Conservation (phyloP, 345 rosid species). For the Microcos paniculata region DNA sequence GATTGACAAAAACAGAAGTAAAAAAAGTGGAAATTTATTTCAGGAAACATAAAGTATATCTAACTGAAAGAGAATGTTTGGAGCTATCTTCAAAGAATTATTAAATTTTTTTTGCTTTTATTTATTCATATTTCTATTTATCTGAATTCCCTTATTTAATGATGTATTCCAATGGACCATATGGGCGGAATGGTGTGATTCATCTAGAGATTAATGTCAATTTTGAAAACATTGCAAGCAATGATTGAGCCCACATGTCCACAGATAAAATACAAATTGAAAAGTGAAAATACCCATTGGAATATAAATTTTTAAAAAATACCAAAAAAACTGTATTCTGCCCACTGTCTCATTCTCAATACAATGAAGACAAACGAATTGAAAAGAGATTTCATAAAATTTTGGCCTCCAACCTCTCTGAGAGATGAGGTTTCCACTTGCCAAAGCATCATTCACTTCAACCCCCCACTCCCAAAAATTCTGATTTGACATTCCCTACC, state of each 20-base stretch:
- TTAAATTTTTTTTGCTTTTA: background rate
- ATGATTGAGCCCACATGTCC: conserved; percentile 29
- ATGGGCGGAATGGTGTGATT: background rate
- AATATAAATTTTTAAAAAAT: conserved; percentile 15
- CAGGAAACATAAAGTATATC: too few species aligned
- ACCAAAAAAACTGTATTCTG: background rate
- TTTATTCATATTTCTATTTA: background rate
- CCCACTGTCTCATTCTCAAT: conserved; percentile 15
- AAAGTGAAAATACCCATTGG: background rate
- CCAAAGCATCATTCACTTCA: conserved; percentile 19
- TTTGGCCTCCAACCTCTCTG: conserved; percentile 11
- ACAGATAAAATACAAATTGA: background rate
- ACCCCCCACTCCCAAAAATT: background rate
- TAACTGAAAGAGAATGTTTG: background rate
- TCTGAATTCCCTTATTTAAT: conserved; percentile 5
- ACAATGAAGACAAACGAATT: conserved; percentile 1
- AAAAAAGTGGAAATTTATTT: too few species aligned
- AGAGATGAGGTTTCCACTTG: conserved; percentile 17
- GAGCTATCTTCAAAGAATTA: background rate
- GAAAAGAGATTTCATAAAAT: background rate
- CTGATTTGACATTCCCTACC: background rate
- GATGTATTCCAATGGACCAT: background rate
- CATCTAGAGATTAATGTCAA: background rate
- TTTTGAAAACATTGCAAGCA: conserved; percentile 12
- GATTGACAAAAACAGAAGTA: too few species aligned